Conservation (phyloP, 1,139 yeast species). For the Geotrichum carabidarum region DNA sequence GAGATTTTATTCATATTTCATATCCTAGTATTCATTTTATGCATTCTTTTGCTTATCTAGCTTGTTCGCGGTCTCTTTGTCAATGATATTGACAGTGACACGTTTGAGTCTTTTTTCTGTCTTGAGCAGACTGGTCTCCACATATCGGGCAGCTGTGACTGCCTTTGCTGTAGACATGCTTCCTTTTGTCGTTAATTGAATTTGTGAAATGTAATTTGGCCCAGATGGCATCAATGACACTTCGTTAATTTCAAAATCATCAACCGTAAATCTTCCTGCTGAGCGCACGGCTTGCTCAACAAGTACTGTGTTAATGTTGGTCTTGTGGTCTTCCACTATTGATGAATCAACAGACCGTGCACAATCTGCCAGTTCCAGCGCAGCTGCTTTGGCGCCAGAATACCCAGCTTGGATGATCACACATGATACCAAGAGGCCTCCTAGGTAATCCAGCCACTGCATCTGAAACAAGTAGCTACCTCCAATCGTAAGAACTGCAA, state of each 20-base stretch:
- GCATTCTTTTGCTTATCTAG: neutral
- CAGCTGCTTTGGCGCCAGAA: conserved; percentile 63
- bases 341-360: conserved; percentile 24
- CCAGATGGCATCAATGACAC: conserved; percentile 63
- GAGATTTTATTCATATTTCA: too few species aligned
- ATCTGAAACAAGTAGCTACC: conserved; percentile 74
- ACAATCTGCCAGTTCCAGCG: conserved; percentile 70
- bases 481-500: conserved; percentile 82
- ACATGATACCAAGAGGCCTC: conserved; percentile 79
- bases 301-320: conserved; percentile 23
- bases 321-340: conserved; percentile 22
- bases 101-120: conserved; percentile 2
- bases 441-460: conserved; percentile 84
- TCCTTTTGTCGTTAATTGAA: conserved; percentile 4
- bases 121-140: conserved; percentile 4
- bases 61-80: neutral
- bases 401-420: conserved; percentile 82
- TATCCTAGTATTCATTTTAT: neutral
- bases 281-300: conserved; percentile 6
- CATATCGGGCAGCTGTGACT: conserved; percentile 1
- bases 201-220: conserved; percentile 44
- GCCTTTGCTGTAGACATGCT: conserved; percentile 5
- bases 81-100: conserved; percentile 1
- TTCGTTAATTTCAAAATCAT: conserved; percentile 38
- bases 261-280: conserved; percentile 3